Percentiles rank a stretch among this genome's conserved stretches.
Evolutionary conservation across 768 basidiomycete genomes (phyloP).

Genomic region (Galerina sulciceps): DNA sequence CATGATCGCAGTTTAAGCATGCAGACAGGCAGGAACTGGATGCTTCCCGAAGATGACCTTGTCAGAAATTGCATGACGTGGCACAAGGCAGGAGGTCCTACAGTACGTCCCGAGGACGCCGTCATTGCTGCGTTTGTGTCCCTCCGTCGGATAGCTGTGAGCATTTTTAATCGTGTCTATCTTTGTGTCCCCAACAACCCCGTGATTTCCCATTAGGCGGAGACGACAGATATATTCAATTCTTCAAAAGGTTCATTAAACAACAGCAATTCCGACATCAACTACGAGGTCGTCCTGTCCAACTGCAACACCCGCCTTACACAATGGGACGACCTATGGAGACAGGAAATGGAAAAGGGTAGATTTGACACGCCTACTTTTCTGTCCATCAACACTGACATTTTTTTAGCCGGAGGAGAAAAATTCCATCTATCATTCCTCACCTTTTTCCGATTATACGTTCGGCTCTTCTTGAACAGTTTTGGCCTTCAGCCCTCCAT

Average conservation of each 20-base stretch:
- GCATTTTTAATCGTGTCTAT: slow-evolving; percentile 27
- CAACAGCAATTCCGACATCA: slow-evolving; percentile 61
- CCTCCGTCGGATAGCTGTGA: slow-evolving; percentile 78
- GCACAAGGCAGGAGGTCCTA: slow-evolving; percentile 65
- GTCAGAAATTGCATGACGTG: slow-evolving; percentile 70
- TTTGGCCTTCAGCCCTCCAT: slow-evolving; percentile 76
- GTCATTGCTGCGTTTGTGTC: slow-evolving; percentile 79
- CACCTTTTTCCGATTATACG: slow-evolving; percentile 76
- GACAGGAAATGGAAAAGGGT: slow-evolving; percentile 75
- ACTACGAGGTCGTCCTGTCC: slow-evolving; percentile 72
- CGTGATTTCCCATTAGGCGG: slow-evolving; percentile 51
- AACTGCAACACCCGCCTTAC: slow-evolving; percentile 76
- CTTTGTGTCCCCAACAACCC: not conserved
- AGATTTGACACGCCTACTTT: slow-evolving; percentile 17
- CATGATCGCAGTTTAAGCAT: slow-evolving; percentile 87
- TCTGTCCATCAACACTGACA: not conserved
- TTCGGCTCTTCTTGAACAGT: slow-evolving; percentile 82
- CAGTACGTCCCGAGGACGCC: slow-evolving; percentile 76
- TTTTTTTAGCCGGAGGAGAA: slow-evolving; percentile 63
- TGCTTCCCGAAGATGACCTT: slow-evolving; percentile 86
- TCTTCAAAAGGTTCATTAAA: slow-evolving; percentile 46
- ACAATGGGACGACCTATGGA: slow-evolving; percentile 76
- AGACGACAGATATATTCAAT: slow-evolving; percentile 77
- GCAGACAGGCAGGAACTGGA: slow-evolving; percentile 87
- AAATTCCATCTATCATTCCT: slow-evolving; percentile 79